A percentile compares a stretch with the other conserved stretches of the same genome.
Evolutionary conservation across 495 filamentous ascomycete genomes (phyloP).

Genomic region (Aspergillus leporis): DNA sequence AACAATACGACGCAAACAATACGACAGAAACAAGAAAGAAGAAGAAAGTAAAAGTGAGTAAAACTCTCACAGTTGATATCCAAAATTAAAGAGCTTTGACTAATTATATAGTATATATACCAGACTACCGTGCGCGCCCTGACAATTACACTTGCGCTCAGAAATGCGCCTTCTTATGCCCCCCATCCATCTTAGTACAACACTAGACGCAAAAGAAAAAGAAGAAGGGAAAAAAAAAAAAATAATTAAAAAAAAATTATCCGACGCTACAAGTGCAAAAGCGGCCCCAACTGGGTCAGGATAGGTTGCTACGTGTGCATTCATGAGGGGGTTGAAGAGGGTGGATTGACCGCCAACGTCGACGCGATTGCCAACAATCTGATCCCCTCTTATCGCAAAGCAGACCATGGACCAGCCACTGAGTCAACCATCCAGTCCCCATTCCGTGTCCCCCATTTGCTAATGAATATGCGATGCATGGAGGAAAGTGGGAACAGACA

Average conservation of each 20-base stretch:
- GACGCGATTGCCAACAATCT: slow-evolving; percentile 15
- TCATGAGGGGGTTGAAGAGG: slow-evolving; percentile 27
- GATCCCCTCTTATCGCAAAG: slow-evolving; percentile 13
- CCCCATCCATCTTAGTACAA: background rate
- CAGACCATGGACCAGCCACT: background rate
- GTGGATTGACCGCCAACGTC: slow-evolving; percentile 25
- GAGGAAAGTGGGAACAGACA: background rate
- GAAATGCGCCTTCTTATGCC: background rate
- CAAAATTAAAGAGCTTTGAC: background rate
- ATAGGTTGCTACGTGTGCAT: slow-evolving; percentile 40
- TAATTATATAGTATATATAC: background rate
- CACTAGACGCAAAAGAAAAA: background rate
- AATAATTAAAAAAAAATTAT: slow-evolving; percentile 4
- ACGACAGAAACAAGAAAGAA: slow-evolving; percentile 8
- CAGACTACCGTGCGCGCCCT: background rate
- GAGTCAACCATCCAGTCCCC: background rate
- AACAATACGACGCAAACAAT: slow-evolving; percentile 7
- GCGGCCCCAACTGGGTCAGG: slow-evolving; percentile 24
- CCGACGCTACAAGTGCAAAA: slow-evolving; percentile 21
- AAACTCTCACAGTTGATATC: background rate
- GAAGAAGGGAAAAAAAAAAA: background rate
- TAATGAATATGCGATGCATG: slow-evolving; percentile 5
- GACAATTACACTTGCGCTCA: background rate
- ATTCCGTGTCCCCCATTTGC: background rate
- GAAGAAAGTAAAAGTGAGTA: background rate